phyloP scores from a whole-genome alignment of 2,329 filamentous ascomycete genomes.

The Bipolaris bicolor region DNA sequence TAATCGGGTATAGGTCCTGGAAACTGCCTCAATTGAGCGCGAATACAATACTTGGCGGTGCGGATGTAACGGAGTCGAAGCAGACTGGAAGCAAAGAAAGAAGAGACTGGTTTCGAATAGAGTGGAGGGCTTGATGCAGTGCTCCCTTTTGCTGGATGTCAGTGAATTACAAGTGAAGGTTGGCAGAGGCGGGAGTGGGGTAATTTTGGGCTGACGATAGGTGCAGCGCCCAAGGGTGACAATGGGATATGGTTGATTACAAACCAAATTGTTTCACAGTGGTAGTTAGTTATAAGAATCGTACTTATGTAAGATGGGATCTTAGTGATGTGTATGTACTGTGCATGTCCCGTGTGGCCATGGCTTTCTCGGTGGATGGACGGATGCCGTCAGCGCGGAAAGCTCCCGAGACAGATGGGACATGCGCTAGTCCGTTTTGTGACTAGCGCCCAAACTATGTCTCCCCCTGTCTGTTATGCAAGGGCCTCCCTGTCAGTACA shows the following conservation, averaged over 20 bases:
- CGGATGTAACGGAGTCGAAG: not conserved
- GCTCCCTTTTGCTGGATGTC: not conserved
- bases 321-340: not conserved
- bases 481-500: not conserved
- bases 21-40: constrained; percentile 45
- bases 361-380: not conserved
- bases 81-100: too few relatives aligned
- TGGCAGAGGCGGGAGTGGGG: not conserved
- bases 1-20: constrained; percentile 18
- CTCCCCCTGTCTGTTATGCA: not conserved
- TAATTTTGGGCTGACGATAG: not conserved
- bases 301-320: not conserved
- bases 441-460: not conserved
- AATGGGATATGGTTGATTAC: too few relatives aligned
- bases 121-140: not conserved
- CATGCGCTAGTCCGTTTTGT: not conserved
- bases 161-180: not conserved
- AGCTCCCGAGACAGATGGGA: not conserved
- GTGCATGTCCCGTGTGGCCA: not conserved
- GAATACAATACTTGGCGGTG: constrained; percentile 13
- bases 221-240: too few relatives aligned
- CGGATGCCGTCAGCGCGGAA: not conserved
- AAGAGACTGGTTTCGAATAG: not conserved
- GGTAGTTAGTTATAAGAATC: too few relatives aligned
- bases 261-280: too few relatives aligned